phyloP scores from a whole-genome alignment of 2,329 filamentous ascomycete species.

The Nemania sp. region DNA sequence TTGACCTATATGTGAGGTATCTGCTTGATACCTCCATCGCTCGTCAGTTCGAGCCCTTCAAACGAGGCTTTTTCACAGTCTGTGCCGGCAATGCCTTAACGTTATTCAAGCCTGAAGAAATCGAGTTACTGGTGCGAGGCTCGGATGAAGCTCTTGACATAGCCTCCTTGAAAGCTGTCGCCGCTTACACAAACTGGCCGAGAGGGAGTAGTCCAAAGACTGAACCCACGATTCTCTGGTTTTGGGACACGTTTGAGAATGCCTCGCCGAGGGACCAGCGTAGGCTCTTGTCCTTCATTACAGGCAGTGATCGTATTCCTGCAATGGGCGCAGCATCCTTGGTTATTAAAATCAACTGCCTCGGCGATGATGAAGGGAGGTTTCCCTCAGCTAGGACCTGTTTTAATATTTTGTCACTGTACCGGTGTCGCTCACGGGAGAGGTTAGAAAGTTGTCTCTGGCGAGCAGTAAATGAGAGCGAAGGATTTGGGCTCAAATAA shows the following conservation, averaged over 20 bases:
- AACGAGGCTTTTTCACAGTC: conserved; percentile 91
- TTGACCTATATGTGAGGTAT: conserved; percentile 85
- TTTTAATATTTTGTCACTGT: conserved; percentile 86
- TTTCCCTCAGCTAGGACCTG: conserved; percentile 91
- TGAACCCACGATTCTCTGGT: conserved; percentile 82
- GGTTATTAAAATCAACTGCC: conserved; percentile 78
- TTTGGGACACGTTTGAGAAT: conserved; percentile 83
- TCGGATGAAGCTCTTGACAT: conserved; percentile 88
- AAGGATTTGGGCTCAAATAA: conserved; percentile 81
- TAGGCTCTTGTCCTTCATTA: conserved; percentile 86
- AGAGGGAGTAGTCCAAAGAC: conserved; percentile 58
- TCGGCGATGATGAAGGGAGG: conserved; percentile 78
- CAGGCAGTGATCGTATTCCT: conserved; percentile 89
- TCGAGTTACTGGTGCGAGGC: conserved; percentile 86
- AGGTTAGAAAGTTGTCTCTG: conserved; percentile 80
- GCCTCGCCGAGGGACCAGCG: conserved; percentile 77
- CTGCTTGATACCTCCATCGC: conserved; percentile 81
- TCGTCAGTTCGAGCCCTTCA: conserved; percentile 92
- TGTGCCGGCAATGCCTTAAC: conserved; percentile 89
- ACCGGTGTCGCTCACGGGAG: conserved; percentile 74
- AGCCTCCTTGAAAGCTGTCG: conserved; percentile 77
- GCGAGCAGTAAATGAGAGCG: conserved; percentile 88
- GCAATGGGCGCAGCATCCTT: conserved; percentile 85
- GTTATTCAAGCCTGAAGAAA: conserved; percentile 90
- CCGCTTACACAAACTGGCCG: conserved; percentile 85